Conservation (phyloP, 2,329 filamentous ascomycete genomes). For the Botrytis tulipae region DNA sequence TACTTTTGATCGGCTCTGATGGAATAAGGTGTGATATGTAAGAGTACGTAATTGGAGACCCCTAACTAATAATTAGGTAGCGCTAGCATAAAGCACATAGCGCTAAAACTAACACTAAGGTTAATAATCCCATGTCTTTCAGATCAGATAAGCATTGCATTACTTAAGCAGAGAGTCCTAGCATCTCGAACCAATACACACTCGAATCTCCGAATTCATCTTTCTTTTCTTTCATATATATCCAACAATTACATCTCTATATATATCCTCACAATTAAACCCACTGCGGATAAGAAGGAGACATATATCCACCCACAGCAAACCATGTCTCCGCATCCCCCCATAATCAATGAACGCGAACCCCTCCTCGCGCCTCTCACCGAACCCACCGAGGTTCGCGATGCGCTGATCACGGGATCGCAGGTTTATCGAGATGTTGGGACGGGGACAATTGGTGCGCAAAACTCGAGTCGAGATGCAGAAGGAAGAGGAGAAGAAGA, state of each 20-base stretch:
- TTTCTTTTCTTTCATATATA: too few species aligned
- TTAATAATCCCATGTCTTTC: neutral
- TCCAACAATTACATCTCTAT: neutral
- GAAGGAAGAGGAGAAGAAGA: neutral
- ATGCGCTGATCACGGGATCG: slow-evolving; percentile 12
- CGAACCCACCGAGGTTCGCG: neutral
- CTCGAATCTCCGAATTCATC: neutral
- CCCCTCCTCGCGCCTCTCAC: slow-evolving; percentile 10
- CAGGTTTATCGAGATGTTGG: neutral
- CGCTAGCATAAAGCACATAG: neutral
- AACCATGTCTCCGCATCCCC: neutral
- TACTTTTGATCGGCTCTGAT: neutral
- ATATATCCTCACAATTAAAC: neutral
- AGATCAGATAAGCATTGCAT: neutral
- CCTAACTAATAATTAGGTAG: neutral
- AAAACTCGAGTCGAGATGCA: too few species aligned
- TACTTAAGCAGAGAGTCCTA: neutral
- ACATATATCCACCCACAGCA: too few species aligned
- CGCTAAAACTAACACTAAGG: neutral
- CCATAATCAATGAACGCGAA: neutral
- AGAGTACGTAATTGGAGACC: neutral
- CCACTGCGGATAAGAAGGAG: neutral
- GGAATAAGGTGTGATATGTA: neutral
- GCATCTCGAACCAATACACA: neutral
- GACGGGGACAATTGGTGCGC: too few species aligned